A percentile compares a stretch with the other conserved stretches of the same genome.
Conservation (phyloP, 2,329 filamentous ascomycete genomes). For the Phaeosphaeriaceae sp. region DNA sequence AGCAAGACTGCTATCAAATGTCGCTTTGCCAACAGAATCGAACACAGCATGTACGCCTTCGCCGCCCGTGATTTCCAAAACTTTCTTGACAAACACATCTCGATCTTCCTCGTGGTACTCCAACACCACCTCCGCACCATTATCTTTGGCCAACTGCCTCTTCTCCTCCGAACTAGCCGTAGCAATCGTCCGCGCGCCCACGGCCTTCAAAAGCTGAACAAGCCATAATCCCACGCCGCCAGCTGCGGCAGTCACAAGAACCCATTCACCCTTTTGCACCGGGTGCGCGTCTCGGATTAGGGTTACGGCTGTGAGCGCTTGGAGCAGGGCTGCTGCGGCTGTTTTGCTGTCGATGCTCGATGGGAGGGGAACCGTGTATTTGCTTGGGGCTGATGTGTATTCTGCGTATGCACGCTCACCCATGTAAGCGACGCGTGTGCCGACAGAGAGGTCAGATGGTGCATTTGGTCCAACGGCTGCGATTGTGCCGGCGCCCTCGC, state of each 20-base stretch:
- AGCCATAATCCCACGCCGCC: constrained; percentile 77
- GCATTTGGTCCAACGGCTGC: constrained; percentile 64
- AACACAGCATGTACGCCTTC: constrained; percentile 79
- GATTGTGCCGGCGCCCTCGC: constrained; percentile 77
- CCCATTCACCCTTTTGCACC: constrained; percentile 78
- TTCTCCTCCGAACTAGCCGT: constrained; percentile 79
- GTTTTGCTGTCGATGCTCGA: constrained; percentile 64
- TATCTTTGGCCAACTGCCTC: constrained; percentile 68
- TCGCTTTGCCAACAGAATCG: constrained; percentile 84
- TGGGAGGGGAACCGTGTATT: constrained; percentile 68
- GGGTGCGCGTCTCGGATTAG: constrained; percentile 75
- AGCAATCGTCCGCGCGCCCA: constrained; percentile 80
- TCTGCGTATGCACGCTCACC: constrained; percentile 63
- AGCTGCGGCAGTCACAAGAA: constrained; percentile 84
- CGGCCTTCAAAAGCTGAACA: constrained; percentile 72
- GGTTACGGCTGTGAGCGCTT: constrained; percentile 82
- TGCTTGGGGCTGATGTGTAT: constrained; percentile 62
- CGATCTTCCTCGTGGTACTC: constrained; percentile 67
- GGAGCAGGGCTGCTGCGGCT: constrained; percentile 74
- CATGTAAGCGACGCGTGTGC: constrained; percentile 76
- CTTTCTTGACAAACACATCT: constrained; percentile 52
- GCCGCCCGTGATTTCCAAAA: constrained; percentile 73
- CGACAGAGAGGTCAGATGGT: constrained; percentile 63
- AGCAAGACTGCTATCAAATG: constrained; percentile 80
- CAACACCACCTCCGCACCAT: constrained; percentile 75